A percentile compares a stretch with the other conserved stretches of the same genome.
These are phyloP conservation scores for Eimeria nieschulzi DNA, from an alignment of 169 alveolate species.

Conservation along the genomic window DNA sequence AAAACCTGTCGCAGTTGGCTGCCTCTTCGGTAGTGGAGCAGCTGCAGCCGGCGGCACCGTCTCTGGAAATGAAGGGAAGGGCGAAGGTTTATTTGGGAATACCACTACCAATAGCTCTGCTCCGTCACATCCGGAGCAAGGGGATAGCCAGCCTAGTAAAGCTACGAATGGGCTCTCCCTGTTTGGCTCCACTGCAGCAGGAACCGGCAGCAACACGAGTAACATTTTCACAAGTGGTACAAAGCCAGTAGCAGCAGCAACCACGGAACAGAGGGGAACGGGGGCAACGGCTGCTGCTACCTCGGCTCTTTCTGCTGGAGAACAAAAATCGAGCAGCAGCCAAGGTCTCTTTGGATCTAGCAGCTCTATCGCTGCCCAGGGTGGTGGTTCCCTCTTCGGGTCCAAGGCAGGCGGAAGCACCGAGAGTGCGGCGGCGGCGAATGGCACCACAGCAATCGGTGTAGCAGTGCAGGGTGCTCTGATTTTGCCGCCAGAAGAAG, in stretches of 20 bases:
- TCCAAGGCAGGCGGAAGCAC: conserved; percentile 26
- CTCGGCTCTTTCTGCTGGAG: background rate
- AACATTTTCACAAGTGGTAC: background rate
- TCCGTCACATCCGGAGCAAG: conserved; percentile 12
- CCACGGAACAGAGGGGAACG: conserved; percentile 41
- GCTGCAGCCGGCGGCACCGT: conserved; percentile 12
- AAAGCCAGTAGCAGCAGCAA: conserved; percentile 17
- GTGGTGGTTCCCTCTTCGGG: background rate
- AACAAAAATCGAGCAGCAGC: conserved; percentile 34
- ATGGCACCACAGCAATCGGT: conserved; percentile 5
- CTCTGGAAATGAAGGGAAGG: conserved; percentile 49
- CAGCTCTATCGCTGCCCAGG: background rate
- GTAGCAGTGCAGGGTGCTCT: background rate
- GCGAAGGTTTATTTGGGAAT: conserved; percentile 40
- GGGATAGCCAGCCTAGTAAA: conserved; percentile 21
- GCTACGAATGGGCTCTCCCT: conserved; percentile 8
- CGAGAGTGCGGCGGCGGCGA: conserved; percentile 17
- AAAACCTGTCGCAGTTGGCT: conserved; percentile 32
- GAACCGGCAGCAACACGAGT: conserved; percentile 23
- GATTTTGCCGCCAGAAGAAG: conserved; percentile 64
- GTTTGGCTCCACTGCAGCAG: conserved; percentile 19
- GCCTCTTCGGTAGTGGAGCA: conserved; percentile 39
- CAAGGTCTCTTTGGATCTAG: conserved; percentile 25
- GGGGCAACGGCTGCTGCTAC: conserved; percentile 36
- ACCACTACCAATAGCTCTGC: conserved; percentile 16